These are phyloP conservation scores for Tarenaya hassleriana DNA, from an alignment of 345 rosid genomes.

Conservation along the genomic window DNA sequence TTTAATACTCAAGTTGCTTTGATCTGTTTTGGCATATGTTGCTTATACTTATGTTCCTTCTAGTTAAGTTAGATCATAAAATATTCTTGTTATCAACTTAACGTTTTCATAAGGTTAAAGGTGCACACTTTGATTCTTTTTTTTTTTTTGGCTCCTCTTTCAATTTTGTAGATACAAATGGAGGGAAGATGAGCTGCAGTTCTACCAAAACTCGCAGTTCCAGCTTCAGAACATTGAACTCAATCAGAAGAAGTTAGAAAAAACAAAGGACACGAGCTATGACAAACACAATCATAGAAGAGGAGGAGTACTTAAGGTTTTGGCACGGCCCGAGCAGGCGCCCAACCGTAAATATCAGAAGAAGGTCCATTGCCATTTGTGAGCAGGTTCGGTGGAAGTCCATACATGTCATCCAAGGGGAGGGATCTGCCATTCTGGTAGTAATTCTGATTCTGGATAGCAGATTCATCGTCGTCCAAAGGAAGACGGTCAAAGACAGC, in stretches of 20 bases:
- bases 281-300: too few species aligned
- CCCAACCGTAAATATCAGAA: conserved; percentile 52
- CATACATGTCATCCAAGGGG: conserved; percentile 45
- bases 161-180: not conserved
- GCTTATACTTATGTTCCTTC: too few species aligned
- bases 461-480: conserved; percentile 60
- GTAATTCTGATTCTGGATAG: conserved; percentile 37
- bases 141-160: not conserved
- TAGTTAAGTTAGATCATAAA: too few species aligned
- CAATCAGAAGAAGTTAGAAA: not conserved
- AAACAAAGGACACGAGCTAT: not conserved
- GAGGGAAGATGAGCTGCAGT: not conserved
- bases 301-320: not conserved
- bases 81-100: not conserved
- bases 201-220: not conserved
- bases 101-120: too few species aligned
- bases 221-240: not conserved
- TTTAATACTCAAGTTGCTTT: not conserved
- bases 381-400: conserved; percentile 52
- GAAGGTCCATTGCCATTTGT: conserved; percentile 31
- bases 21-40: too few species aligned
- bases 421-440: conserved; percentile 37
- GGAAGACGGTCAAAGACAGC: conserved; percentile 90
- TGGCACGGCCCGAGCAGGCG: not conserved
- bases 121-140: not conserved